phyloP scores from a whole-genome alignment of 371 early-diverging fungal species.

The Basidiobolus meristosporus region DNA sequence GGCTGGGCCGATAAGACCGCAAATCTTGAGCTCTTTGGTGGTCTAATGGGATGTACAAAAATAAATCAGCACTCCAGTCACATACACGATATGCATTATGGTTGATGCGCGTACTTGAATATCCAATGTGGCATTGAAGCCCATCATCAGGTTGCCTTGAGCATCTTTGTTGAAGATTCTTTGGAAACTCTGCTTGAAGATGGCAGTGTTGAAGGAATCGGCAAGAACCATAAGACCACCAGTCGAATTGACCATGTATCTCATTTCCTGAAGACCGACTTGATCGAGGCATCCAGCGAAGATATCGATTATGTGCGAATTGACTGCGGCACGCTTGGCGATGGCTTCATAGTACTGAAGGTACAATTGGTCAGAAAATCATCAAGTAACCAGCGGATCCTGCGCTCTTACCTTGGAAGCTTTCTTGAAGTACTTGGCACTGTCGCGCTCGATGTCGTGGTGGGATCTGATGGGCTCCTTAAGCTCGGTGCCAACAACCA shows the following conservation, averaged over 20 bases:
- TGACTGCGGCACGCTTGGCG: slow-evolving; percentile 70
- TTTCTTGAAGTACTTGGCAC: slow-evolving; percentile 81
- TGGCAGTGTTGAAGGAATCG: slow-evolving; percentile 88
- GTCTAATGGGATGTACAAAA: too few relatives aligned
- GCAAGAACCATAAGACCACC: slow-evolving; percentile 94
- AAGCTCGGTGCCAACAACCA: slow-evolving; percentile 86
- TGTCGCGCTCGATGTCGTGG: slow-evolving; percentile 92
- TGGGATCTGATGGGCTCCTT: slow-evolving; percentile 93
- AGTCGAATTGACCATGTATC: slow-evolving; percentile 75
- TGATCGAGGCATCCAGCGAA: slow-evolving; percentile 90
- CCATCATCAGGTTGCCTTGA: slow-evolving; percentile 77
- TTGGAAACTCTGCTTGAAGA: slow-evolving; percentile 94
- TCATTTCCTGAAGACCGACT: slow-evolving; percentile 96
- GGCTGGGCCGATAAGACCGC: slow-evolving; percentile 91
- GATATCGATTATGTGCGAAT: slow-evolving; percentile 76
- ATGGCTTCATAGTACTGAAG: slow-evolving; percentile 90
- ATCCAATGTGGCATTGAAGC: slow-evolving; percentile 97
- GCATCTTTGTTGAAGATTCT: slow-evolving; percentile 80
- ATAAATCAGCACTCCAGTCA: too few relatives aligned
- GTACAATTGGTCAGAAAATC: too few relatives aligned
- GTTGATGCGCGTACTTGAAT: too few relatives aligned
- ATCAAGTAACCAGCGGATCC: too few relatives aligned
- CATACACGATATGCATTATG: too few relatives aligned
- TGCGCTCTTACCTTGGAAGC: too few relatives aligned
- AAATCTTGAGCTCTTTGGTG: slow-evolving; percentile 83